Conservation (phyloP, 768 basidiomycete genomes). For the Podaxis sp. region DNA sequence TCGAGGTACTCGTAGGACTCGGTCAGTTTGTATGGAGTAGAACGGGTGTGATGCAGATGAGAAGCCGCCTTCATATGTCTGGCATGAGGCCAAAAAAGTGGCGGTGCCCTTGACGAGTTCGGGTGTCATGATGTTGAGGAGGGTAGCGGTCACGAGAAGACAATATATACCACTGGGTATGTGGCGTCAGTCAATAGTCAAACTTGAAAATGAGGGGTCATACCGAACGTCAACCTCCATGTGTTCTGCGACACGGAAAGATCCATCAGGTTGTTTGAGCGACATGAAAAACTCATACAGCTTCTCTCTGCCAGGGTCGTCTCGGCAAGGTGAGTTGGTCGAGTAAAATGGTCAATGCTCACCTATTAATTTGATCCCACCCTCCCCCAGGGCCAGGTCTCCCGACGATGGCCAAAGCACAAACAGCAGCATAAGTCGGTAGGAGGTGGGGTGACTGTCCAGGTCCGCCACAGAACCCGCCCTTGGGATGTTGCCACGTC, state of each 20-base stretch:
- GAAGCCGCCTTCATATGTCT: conserved; percentile 98
- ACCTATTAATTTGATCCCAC: conserved; percentile 88
- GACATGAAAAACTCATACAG: conserved; percentile 90
- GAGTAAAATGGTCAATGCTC: conserved; percentile 14
- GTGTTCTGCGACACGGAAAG: conserved; percentile 82
- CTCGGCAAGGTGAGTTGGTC: not conserved
- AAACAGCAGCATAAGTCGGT: conserved; percentile 86
- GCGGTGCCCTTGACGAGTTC: conserved; percentile 76
- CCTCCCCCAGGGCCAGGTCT: conserved; percentile 67
- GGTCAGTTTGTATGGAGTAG: conserved; percentile 28
- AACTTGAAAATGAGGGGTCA: conserved; percentile 15
- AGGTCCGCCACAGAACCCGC: conserved; percentile 91
- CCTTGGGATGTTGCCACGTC: conserved; percentile 77
- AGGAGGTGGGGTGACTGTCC: conserved; percentile 85
- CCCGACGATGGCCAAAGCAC: conserved; percentile 78
- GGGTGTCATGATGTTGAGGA: conserved; percentile 86
- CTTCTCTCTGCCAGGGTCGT: conserved; percentile 43
- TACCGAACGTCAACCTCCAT: conserved; percentile 95
- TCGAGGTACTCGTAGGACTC: conserved; percentile 40
- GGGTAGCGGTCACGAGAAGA: conserved; percentile 74
- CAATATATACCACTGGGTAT: conserved; percentile 84
- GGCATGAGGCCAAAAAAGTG: conserved; percentile 81
- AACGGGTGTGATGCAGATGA: conserved; percentile 74
- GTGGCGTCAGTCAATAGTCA: not conserved
- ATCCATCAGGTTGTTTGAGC: conserved; percentile 89